These are phyloP conservation scores for Apophysomyces sp. DNA, from an alignment of 371 early-diverging fungal species.

Conservation along the genomic window DNA sequence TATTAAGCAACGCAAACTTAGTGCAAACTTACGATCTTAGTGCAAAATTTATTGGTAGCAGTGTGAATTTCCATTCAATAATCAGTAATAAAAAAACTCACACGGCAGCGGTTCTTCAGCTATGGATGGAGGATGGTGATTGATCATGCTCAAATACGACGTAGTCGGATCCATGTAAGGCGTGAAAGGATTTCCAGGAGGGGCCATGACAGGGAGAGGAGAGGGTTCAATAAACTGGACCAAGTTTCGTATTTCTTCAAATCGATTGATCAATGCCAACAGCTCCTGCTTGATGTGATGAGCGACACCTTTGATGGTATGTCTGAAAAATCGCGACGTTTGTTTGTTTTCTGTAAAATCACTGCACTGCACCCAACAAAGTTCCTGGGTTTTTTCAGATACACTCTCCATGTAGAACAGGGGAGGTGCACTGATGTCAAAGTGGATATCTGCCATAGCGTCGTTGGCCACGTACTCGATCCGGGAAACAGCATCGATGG, in stretches of 20 bases:
- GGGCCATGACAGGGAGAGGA: neutral
- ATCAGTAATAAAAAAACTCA: neutral
- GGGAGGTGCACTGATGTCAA: conserved; percentile 62
- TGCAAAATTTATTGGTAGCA: too few species aligned
- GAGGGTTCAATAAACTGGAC: conserved; percentile 3
- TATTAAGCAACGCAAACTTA: too few species aligned
- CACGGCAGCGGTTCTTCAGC: neutral
- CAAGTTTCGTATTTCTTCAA: conserved; percentile 2
- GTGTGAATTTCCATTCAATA: too few species aligned
- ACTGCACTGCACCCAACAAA: conserved; percentile 52
- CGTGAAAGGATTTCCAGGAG: neutral
- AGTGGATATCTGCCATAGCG: conserved; percentile 52
- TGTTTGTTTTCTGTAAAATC: conserved; percentile 68
- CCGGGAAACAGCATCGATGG: conserved; percentile 44
- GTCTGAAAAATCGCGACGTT: conserved; percentile 50
- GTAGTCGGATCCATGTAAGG: neutral
- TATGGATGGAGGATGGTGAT: neutral
- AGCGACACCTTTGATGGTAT: conserved; percentile 51
- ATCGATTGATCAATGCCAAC: conserved; percentile 11
- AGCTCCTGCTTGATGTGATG: conserved; percentile 41
- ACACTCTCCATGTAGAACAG: conserved; percentile 62
- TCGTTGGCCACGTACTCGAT: conserved; percentile 49
- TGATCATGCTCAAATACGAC: neutral
- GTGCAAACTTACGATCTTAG: too few species aligned
- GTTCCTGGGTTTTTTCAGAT: neutral